A percentile compares a stretch with the other conserved stretches of the same genome.
Evolutionary conservation across 768 basidiomycete genomes (phyloP).

Genomic region (Auriscalpium orientale): DNA sequence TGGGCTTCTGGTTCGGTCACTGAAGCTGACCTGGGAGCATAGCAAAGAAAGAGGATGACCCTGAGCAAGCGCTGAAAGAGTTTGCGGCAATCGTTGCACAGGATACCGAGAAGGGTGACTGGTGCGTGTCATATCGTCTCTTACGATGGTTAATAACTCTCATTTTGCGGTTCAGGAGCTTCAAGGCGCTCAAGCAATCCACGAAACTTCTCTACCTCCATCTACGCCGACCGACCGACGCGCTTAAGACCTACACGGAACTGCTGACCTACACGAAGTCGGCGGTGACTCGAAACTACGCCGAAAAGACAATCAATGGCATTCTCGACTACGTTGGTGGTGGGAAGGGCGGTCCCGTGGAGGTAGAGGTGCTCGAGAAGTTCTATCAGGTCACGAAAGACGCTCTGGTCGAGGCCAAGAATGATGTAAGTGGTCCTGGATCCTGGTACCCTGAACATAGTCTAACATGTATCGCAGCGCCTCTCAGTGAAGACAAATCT

Average conservation of each 20-base stretch:
- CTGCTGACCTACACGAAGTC: constrained; percentile 93
- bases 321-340: constrained; percentile 98
- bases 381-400: constrained; percentile 94
- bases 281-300: constrained; percentile 90
- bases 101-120: constrained; percentile 91
- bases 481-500: constrained; percentile 93
- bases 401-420: constrained; percentile 89
- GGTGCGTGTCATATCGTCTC: constrained; percentile 41
- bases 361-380: constrained; percentile 83
- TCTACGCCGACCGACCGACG: constrained; percentile 74
- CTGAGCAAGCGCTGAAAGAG: constrained; percentile 85
- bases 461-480: constrained; percentile 42
- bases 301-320: constrained; percentile 97
- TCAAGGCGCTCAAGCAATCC: constrained; percentile 96
- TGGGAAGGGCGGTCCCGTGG: constrained; percentile 67
- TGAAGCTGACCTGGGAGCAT: background rate
- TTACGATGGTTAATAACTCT: background rate
- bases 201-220: constrained; percentile 87
- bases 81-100: constrained; percentile 84
- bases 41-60: constrained; percentile 93
- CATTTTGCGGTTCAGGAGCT: constrained; percentile 61
- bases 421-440: constrained; percentile 56
- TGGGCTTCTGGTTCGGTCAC: background rate
- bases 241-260: constrained; percentile 76
- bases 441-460: background rate